Evolutionary conservation across 345 rosid genomes (phyloP).

Genomic region (Microthlaspi erraticum): DNA sequence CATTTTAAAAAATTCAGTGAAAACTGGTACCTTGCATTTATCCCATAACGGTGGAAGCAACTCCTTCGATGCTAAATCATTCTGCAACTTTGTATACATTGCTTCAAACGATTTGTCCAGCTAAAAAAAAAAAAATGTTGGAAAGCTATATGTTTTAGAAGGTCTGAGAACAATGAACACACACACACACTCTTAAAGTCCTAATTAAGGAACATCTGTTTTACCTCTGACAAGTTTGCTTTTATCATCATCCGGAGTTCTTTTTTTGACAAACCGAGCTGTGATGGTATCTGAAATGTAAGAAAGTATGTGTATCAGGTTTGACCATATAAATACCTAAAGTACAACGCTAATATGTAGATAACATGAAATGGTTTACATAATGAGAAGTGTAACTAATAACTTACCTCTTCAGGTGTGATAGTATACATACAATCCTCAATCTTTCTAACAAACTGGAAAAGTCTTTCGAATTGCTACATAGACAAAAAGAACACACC

Average conservation of each 20-base stretch:
- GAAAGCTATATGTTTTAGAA: background rate
- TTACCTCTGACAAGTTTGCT: conserved; percentile 84
- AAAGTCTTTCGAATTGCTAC: conserved; percentile 90
- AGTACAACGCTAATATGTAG: background rate
- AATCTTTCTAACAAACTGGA: conserved; percentile 77
- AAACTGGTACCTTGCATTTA: conserved; percentile 77
- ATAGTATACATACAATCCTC: conserved; percentile 87
- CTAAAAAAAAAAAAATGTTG: conserved; percentile 35
- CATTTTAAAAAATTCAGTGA: background rate
- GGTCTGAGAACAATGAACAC: background rate
- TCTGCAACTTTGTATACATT: conserved; percentile 94
- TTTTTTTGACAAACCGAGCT: conserved; percentile 79
- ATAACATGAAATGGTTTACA: background rate
- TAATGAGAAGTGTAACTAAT: background rate
- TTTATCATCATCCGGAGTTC: conserved; percentile 81
- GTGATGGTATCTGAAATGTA: conserved; percentile 75
- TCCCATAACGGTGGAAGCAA: conserved; percentile 93
- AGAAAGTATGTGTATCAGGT: background rate
- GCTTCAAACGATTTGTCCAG: conserved; percentile 81
- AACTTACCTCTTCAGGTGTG: conserved; percentile 83
- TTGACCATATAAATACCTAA: background rate
- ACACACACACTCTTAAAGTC: background rate
- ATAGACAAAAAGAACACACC: background rate
- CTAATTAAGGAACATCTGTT: conserved; percentile 9
- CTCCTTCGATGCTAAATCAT: conserved; percentile 86